Conservation (phyloP, 495 filamentous ascomycete genomes). For the Sporormia fimetaria region DNA sequence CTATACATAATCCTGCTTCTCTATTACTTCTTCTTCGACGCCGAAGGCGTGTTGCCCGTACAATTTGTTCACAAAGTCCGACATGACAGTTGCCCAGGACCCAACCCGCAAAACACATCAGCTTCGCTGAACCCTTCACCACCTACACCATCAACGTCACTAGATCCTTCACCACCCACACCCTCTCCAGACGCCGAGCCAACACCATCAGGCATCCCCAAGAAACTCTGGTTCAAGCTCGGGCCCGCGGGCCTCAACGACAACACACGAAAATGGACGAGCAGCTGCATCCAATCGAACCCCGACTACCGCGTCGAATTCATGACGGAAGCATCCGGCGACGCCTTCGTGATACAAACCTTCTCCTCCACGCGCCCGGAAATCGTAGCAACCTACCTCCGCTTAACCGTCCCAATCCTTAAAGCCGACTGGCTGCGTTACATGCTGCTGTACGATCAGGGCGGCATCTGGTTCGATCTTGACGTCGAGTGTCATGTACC, state of each 20-base stretch:
- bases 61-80: too few relatives aligned
- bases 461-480: slow-evolving; percentile 47
- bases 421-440: slow-evolving; percentile 50
- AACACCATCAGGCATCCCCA: not conserved
- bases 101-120: too few relatives aligned
- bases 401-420: slow-evolving; percentile 36
- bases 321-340: not conserved
- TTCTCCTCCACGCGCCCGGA: too few relatives aligned
- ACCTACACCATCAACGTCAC: too few relatives aligned
- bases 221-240: slow-evolving; percentile 2
- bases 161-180: too few relatives aligned
- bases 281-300: slow-evolving; percentile 4
- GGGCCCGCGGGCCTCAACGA: slow-evolving; percentile 1
- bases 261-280: slow-evolving; percentile 1
- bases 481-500: slow-evolving; percentile 45
- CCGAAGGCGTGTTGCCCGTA: too few relatives aligned
- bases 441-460: slow-evolving; percentile 45
- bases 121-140: too few relatives aligned
- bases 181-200: too few relatives aligned
- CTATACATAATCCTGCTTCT: too few relatives aligned
- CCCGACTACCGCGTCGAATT: slow-evolving; percentile 2
- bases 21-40: too few relatives aligned
- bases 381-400: slow-evolving; percentile 35
- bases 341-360: too few relatives aligned
- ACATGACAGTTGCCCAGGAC: too few relatives aligned